Evolutionary conservation across 352 stramenopile species (phyloP), one percentile per base, ranked within the genome.

Genomic region (Pythium folliculosum): DNA sequence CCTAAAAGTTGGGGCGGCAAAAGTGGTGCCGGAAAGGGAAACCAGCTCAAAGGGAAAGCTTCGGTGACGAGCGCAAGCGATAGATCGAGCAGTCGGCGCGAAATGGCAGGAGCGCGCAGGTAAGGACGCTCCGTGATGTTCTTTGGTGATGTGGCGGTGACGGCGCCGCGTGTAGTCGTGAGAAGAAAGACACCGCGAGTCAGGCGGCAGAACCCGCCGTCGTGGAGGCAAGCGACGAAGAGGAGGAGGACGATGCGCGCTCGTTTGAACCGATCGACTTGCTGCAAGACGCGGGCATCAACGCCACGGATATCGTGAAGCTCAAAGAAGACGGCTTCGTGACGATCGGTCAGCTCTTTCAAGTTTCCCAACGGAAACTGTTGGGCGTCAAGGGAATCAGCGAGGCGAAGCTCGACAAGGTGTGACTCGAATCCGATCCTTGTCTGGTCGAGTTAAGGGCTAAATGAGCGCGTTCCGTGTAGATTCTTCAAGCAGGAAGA

Each of bases 371-470:
- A 47, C 75, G 73, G 48, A 75, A 72, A 55, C 30, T 97, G 35
- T 63, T 96, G 16, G 71, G 72, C 13, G 86, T 97, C 37, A 97
- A 96, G 55, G 91, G 91, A 16, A 91, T 97, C 54, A 96, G 80
- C 57, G 91, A 97, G 77, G 88, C 86, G 4, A 97, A 96, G 69
- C 69, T 91, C 13, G 86, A 91, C 55, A 97, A 97, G 76, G 75
- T 92, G 43, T 52, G 43, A 48, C n/a, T 70, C 19, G 27, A 3
- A 40, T 10, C 12, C 8, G 12, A 40, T 40, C 8, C 35, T 40
- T 40, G 8, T 5, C 35, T 40, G 50, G 12, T 60, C 47, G 4
- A 44, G 5, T 22, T 44, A 44, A 53, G 38, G 7, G 19, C 23
- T 22, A 27, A 70, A 19, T 17, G 19, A 35, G 14, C 2, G 25